Percentiles rank a stretch among this genome's conserved stretches.
Conservation (phyloP, 176 grass and related monocot genomes). For the Avena insularis region DNA sequence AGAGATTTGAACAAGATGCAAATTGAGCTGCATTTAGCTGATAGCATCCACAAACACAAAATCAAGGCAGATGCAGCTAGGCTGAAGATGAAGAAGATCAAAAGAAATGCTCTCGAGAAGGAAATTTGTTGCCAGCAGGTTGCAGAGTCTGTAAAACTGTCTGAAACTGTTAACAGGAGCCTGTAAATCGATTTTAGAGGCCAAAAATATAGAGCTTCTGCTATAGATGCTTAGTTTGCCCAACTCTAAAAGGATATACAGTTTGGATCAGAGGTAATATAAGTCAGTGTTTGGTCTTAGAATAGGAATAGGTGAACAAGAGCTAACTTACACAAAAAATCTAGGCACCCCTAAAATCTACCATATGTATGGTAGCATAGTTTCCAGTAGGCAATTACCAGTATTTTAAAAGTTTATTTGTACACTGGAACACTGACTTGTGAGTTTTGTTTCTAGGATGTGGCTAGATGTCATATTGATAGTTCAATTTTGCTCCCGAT, state of each 20-base stretch:
- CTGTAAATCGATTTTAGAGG: neutral
- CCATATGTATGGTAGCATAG: neutral
- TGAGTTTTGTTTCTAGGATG: neutral
- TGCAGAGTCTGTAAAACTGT: no score
- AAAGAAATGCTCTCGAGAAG: no score
- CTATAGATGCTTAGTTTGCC: neutral
- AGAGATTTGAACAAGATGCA: no score
- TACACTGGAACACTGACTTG: neutral
- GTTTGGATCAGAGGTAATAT: neutral
- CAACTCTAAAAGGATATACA: neutral
- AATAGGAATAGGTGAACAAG: neutral
- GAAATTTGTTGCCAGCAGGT: no score
- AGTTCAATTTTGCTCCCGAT: neutral
- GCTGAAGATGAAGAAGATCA: no score
- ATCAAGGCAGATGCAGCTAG: no score
- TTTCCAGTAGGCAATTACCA: neutral
- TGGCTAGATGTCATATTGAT: neutral
- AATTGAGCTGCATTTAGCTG: no score
- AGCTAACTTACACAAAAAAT: constrained; percentile 2
- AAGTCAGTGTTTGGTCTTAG: neutral
- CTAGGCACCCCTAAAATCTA: neutral
- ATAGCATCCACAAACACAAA: no score
- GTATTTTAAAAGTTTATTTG: neutral
- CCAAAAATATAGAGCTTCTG: neutral
- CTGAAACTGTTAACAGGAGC: no score